These are phyloP conservation scores for Paratinospora sagittata DNA, from an alignment of 164 flowering plant species.

Conservation along the genomic window DNA sequence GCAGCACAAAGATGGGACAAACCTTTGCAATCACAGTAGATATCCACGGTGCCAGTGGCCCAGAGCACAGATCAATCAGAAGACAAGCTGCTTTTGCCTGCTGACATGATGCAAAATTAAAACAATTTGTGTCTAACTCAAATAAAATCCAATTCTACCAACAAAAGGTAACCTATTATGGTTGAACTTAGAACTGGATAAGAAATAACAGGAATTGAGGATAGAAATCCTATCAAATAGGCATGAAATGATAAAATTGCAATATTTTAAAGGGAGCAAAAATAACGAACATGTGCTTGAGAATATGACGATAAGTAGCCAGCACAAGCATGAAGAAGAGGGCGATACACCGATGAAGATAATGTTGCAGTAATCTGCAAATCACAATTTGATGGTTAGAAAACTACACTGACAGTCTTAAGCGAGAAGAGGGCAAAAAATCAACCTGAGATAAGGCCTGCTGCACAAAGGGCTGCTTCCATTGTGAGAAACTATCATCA, in stretches of 20 bases:
- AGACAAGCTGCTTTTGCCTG: constrained; percentile 88
- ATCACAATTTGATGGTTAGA: constrained; percentile 15
- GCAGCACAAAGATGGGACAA: constrained; percentile 2
- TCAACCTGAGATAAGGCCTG: constrained; percentile 77
- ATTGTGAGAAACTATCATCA: constrained; percentile 60
- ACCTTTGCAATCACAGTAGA: constrained; percentile 78
- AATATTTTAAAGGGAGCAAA: neutral
- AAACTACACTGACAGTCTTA: neutral
- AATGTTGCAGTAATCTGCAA: constrained; percentile 74
- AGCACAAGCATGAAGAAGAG: constrained; percentile 76
- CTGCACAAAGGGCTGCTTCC: constrained; percentile 76
- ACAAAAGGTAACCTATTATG: neutral
- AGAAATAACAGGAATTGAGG: neutral
- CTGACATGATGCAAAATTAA: constrained; percentile 7
- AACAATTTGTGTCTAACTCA: neutral
- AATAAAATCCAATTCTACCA: neutral
- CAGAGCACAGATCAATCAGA: constrained; percentile 77
- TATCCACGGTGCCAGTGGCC: constrained; percentile 79
- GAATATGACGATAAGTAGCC: constrained; percentile 83
- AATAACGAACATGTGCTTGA: constrained; percentile 66
- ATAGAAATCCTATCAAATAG: neutral
- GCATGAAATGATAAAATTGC: neutral
- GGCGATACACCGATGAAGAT: constrained; percentile 53
- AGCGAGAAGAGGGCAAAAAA: neutral
- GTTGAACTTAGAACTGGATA: too few species aligned